phyloP scores from a whole-genome alignment of 2,329 filamentous ascomycete genomes.

The Venturiaceae sp. region DNA sequence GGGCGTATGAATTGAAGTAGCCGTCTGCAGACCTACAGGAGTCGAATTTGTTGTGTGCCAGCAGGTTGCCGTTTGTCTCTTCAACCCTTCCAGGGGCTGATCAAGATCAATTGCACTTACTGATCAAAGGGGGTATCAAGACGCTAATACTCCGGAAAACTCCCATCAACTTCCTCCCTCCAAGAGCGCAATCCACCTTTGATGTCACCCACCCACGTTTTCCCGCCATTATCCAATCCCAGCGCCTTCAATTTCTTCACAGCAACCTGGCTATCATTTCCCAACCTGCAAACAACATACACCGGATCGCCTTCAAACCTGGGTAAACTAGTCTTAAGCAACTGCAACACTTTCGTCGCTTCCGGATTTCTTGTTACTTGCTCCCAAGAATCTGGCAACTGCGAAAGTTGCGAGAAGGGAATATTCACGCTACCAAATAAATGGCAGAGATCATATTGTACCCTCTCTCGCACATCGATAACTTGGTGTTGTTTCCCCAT shows the following conservation, averaged over 20 bases:
- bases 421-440: conserved; percentile 69
- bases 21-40: no score
- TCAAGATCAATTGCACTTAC: no score
- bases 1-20: no score
- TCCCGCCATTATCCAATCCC: conserved; percentile 41
- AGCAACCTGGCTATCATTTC: conserved; percentile 70
- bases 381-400: background rate
- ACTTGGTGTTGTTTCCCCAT: conserved; percentile 41
- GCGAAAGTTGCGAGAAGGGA: conserved; percentile 45
- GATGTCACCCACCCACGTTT: conserved; percentile 59
- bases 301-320: conserved; percentile 41
- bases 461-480: conserved; percentile 75
- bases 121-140: no score
- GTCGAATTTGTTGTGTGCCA: no score
- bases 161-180: conserved; percentile 55
- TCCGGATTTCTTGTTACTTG: background rate
- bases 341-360: background rate
- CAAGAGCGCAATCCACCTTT: conserved; percentile 63
- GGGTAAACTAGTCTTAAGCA: background rate
- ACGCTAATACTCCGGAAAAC: conserved; percentile 45
- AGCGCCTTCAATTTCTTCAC: conserved; percentile 55
- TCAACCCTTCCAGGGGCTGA: no score
- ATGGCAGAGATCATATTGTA: conserved; percentile 73
- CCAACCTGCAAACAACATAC: conserved; percentile 63
- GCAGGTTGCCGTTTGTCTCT: no score